Conservation (phyloP, 129 eudicot genomes). For the sunflower (Helianthus annuus) region HanXRQr2.0-SUNRISE NC_035445.2:152008757-152009256, state of each 20-base stretch:
- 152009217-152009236: too few relatives aligned
- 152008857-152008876: conserved; percentile 21
- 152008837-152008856: conserved; percentile 20
- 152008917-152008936: conserved; percentile 87
- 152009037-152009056: too few relatives aligned
- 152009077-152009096: too few relatives aligned
- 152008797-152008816: conserved; percentile 3
- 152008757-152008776: conserved; percentile 17
- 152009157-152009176: too few relatives aligned
- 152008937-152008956: conserved; percentile 27
- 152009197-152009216: too few relatives aligned
- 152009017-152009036: not conserved
- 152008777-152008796: not conserved
- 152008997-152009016: not conserved
- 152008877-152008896: conserved; percentile 23
- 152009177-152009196: too few relatives aligned
- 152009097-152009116: too few relatives aligned
- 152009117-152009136: too few relatives aligned
- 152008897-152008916: not conserved
- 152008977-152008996: not conserved
- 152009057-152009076: too few relatives aligned
- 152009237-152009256: too few relatives aligned
- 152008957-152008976: not conserved
- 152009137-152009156: too few relatives aligned
- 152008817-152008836: conserved; percentile 18